A percentile compares a stretch with the other conserved stretches of the same genome.
Evolutionary conservation across 441 rosid species (phyloP).

Genomic region (Populus hybrid): DNA sequence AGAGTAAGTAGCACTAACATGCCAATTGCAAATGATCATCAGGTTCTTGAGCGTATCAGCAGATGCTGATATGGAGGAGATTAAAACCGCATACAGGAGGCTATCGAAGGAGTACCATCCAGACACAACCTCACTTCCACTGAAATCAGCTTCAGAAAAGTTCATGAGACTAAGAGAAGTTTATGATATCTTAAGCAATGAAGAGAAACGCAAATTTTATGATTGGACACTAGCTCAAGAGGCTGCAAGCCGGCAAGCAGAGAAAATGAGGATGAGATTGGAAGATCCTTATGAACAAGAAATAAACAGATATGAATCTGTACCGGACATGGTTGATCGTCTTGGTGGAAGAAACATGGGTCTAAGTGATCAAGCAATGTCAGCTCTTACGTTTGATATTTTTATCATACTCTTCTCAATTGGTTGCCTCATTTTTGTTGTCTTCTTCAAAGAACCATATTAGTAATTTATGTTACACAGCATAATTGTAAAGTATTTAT

Average conservation of each 20-base stretch:
- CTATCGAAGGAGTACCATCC: slow-evolving; percentile 92
- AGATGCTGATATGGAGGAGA: slow-evolving; percentile 76
- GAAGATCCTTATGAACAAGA: slow-evolving; percentile 74
- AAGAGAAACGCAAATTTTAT: slow-evolving; percentile 67
- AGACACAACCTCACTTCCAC: slow-evolving; percentile 87
- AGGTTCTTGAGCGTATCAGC: slow-evolving; percentile 76
- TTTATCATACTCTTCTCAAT: slow-evolving; percentile 49
- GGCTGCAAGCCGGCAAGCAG: slow-evolving; percentile 69
- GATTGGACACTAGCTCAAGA: slow-evolving; percentile 95
- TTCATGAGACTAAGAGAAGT: slow-evolving; percentile 71
- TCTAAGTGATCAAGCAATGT: slow-evolving; percentile 72
- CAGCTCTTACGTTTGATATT: slow-evolving; percentile 74
- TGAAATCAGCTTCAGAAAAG: slow-evolving; percentile 77
- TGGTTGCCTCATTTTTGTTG: slow-evolving; percentile 54
- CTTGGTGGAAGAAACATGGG: slow-evolving; percentile 77
- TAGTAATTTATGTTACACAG: slow-evolving; percentile 9
- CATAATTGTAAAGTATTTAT: not conserved
- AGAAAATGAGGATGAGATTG: slow-evolving; percentile 64
- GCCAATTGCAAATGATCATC: not conserved
- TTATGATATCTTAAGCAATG: slow-evolving; percentile 57
- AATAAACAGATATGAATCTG: slow-evolving; percentile 35
- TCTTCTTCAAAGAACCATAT: slow-evolving; percentile 61
- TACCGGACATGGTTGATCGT: slow-evolving; percentile 82
- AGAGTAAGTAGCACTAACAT: too few species aligned
- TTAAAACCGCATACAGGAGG: slow-evolving; percentile 78